phyloP scores from a whole-genome alignment of 768 basidiomycete genomes.

The Sistotremastrum niveocremeum region DNA sequence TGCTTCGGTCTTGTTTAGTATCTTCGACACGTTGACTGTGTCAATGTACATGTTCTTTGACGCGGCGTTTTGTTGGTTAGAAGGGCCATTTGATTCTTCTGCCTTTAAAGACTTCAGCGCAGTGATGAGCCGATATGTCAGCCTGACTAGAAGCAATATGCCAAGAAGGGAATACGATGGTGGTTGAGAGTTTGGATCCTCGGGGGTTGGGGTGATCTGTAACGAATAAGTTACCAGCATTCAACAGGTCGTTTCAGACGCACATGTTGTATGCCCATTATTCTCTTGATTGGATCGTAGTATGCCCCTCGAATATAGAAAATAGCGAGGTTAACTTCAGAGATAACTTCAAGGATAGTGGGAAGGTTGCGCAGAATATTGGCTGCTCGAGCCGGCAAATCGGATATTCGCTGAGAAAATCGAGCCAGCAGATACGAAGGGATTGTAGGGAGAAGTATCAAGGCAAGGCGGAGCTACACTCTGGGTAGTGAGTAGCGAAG shows the following conservation, averaged over 20 bases:
- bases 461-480: slow-evolving; percentile 26
- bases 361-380: slow-evolving; percentile 27
- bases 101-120: slow-evolving; percentile 18
- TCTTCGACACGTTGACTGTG: slow-evolving; percentile 31
- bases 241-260: slow-evolving; percentile 6
- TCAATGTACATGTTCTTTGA: slow-evolving; percentile 32
- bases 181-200: slow-evolving; percentile 56
- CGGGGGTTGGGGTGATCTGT: slow-evolving; percentile 62
- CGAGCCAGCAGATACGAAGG: slow-evolving; percentile 49
- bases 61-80: slow-evolving; percentile 18
- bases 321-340: slow-evolving; percentile 64
- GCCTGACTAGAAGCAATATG: slow-evolving; percentile 49
- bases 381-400: slow-evolving; percentile 22
- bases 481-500: not conserved
- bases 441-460: slow-evolving; percentile 54
- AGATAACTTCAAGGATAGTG: slow-evolving; percentile 35
- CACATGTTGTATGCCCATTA: slow-evolving; percentile 61
- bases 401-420: slow-evolving; percentile 25
- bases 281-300: slow-evolving; percentile 54
- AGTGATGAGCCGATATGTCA: slow-evolving; percentile 45
- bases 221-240: not conserved
- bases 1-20: slow-evolving; percentile 36
- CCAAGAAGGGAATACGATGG: slow-evolving; percentile 85
- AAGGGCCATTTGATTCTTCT: slow-evolving; percentile 19
- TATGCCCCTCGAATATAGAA: slow-evolving; percentile 78